Percentiles rank a stretch among this genome's conserved stretches.
Conservation (phyloP, 768 basidiomycete genomes). For the Cantharellus cinnabarinus region DNA sequence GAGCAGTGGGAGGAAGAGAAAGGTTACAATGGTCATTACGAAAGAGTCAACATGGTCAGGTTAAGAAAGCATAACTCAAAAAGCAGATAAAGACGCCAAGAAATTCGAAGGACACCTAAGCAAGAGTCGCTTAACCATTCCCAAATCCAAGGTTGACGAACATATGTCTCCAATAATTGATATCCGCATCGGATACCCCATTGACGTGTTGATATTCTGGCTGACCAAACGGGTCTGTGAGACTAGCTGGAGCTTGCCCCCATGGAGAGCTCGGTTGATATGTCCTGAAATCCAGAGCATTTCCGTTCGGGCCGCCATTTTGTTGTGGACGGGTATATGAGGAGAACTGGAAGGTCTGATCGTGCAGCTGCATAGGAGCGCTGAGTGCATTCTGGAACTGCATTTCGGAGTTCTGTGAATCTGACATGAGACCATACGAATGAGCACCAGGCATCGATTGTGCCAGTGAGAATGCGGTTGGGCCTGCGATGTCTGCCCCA, state of each 20-base stretch:
- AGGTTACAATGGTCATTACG: too few relatives aligned
- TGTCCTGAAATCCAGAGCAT: neutral
- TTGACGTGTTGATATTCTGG: neutral
- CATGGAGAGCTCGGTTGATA: neutral
- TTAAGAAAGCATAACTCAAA: too few relatives aligned
- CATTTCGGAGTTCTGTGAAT: neutral
- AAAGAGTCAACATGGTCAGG: too few relatives aligned
- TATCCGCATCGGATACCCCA: conserved; percentile 19
- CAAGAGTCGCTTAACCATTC: neutral
- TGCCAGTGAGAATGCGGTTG: neutral
- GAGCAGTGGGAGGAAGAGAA: too few relatives aligned
- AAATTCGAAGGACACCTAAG: too few relatives aligned
- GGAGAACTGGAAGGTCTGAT: neutral
- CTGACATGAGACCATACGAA: neutral
- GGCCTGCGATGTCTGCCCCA: neutral
- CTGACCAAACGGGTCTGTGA: neutral
- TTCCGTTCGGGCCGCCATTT: neutral
- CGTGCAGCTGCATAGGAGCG: neutral
- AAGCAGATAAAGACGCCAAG: too few relatives aligned
- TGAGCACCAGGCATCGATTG: neutral
- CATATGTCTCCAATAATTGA: conserved; percentile 56
- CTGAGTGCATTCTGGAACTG: neutral
- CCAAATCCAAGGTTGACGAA: conserved; percentile 50
- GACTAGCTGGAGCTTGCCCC: neutral
- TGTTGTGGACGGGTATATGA: neutral